Evolutionary conservation across 768 basidiomycete genomes (phyloP).

Genomic region (Auricularia auricula-judae): DNA sequence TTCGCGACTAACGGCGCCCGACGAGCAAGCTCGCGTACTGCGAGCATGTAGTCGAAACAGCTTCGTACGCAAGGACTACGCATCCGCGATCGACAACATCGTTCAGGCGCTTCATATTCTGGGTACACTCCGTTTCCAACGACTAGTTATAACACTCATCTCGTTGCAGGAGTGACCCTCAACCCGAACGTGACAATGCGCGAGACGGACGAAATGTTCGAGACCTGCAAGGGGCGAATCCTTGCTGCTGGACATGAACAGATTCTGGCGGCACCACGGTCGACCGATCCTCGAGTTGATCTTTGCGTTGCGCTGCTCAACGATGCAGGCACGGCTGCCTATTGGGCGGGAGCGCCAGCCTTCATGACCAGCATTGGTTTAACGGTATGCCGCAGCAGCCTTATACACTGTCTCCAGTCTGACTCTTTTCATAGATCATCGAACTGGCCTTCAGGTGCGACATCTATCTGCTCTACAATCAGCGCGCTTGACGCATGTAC

Average conservation of each 20-base stretch:
- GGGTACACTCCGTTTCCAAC: neutral
- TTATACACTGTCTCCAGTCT: neutral
- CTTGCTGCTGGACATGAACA: conserved; percentile 59
- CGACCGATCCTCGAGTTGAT: conserved; percentile 46
- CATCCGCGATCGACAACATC: conserved; percentile 46
- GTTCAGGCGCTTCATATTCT: conserved; percentile 47
- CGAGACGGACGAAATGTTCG: conserved; percentile 55
- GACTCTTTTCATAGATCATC: conserved; percentile 35
- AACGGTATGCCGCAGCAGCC: conserved; percentile 34
- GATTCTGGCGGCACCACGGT: conserved; percentile 50
- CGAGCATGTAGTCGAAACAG: conserved; percentile 53
- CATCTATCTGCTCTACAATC: neutral
- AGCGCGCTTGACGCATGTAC: neutral
- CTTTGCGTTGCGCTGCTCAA: conserved; percentile 56
- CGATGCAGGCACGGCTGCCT: conserved; percentile 62
- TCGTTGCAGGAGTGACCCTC: conserved; percentile 38
- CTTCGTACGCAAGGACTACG: conserved; percentile 47
- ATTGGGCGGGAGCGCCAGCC: conserved; percentile 50
- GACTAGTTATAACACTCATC: neutral
- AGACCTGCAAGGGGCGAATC: conserved; percentile 60
- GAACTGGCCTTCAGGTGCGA: conserved; percentile 49
- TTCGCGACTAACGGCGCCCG: conserved; percentile 33
- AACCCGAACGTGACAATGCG: conserved; percentile 38
- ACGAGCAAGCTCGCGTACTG: conserved; percentile 45
- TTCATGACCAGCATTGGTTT: conserved; percentile 56